Evolutionary conservation across 768 basidiomycete species (phyloP).

Genomic region (Termitomyces titanicus): DNA sequence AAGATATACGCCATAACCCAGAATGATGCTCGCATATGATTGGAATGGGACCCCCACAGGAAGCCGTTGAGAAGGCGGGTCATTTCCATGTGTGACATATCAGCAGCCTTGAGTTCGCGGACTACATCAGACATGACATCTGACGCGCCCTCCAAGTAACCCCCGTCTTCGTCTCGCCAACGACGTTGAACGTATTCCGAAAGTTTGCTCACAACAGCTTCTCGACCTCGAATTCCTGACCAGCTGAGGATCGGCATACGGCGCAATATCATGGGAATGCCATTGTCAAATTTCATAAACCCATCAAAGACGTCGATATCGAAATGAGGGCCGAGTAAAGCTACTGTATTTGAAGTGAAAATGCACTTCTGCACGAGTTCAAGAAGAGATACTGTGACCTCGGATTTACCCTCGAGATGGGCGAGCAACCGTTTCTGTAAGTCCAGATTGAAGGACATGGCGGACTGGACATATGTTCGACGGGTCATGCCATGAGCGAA

Average conservation of each 20-base stretch:
- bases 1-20: slow-evolving; percentile 7
- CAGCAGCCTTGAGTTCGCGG: slow-evolving; percentile 1
- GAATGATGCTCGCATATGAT: slow-evolving; percentile 5
- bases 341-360: slow-evolving; percentile 2
- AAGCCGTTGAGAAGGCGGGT: slow-evolving; percentile 4
- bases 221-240: neutral
- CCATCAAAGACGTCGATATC: slow-evolving; percentile 3
- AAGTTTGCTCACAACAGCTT: neutral
- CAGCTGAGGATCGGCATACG: slow-evolving; percentile 2
- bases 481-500: slow-evolving; percentile 6
- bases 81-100: slow-evolving; percentile 4
- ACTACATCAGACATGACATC: slow-evolving; percentile 6
- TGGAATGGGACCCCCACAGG: slow-evolving; percentile 7
- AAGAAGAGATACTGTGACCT: slow-evolving; percentile 3
- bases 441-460: slow-evolving; percentile 5
- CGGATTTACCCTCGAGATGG: neutral
- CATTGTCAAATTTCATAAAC: slow-evolving; percentile 5
- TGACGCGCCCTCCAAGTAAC: slow-evolving; percentile 6
- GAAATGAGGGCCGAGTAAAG: slow-evolving; percentile 6
- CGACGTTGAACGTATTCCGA: slow-evolving; percentile 4
- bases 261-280: slow-evolving; percentile 2
- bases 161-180: slow-evolving; percentile 6
- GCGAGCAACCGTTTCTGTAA: neutral
- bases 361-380: slow-evolving; percentile 3
- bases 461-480: slow-evolving; percentile 3